Evolutionary conservation across 2,329 filamentous ascomycete species (phyloP), one percentile per base, ranked within the genome.

Genomic region (Verruconis gallopava): DNA sequence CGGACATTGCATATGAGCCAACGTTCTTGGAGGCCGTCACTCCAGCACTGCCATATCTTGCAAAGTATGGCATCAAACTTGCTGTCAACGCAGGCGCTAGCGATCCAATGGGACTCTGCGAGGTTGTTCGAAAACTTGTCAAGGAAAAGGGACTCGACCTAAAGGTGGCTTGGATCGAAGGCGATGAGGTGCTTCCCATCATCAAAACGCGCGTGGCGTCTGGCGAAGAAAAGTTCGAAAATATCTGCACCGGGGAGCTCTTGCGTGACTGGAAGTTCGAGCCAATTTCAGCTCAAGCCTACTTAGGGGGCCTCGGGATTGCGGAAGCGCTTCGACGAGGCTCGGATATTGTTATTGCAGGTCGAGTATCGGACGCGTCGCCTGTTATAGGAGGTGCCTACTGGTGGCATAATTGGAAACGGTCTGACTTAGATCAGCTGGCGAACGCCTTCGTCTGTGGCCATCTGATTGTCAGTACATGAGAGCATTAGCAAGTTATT

Each of bases 21-120:
- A 67, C 69, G 1, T 72, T 74, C 46, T 59, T 73, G 19, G 65
- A 72, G 53, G 63, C 68, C 4, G 59, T 66, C 11, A 58, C 57
- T 22, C 63, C 63, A 2, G 62, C 62, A 40, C 56, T 56, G 39
- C 60, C 46, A 2, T 25, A 53, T 38, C 54, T 60, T 21, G 52
- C 53, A 6, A 55, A 52, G 33, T 42, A 57, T 30, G 46, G 50
- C 20, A 57, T 59, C 46, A 58, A 56, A 47, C 48, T 60, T 9
- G 55, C 55, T 1, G 53, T 56, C 38, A 59, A 60, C 43, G 55
- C 56, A 2, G 57, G 56, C 11, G 56, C 56, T 2, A 47, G 51
- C 0, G 57, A 58, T 38, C 55, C 56, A 5, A 35, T 53, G 41
- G 53, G 52, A 38, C 47, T 59, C 2, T 46, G 52, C 28, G 33